Conservation (phyloP, 164 flowering plant genomes). For the Chimonanthus salicifolius region DNA sequence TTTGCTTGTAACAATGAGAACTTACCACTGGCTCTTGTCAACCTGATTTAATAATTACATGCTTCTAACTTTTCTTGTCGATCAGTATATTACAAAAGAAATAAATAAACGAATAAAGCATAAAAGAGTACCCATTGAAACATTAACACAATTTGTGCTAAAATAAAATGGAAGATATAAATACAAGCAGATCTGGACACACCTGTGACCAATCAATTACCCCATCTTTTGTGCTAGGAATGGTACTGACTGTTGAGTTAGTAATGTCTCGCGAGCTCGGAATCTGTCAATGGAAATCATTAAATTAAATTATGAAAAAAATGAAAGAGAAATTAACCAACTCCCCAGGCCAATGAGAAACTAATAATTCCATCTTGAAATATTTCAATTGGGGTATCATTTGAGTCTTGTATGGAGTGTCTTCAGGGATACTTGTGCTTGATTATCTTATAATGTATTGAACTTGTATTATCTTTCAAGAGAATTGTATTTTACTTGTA, state of each 20-base stretch:
- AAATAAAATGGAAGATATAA: not conserved
- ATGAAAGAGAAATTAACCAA: not conserved
- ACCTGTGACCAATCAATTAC: constrained; percentile 91
- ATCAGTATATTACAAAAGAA: not conserved
- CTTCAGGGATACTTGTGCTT: too few species aligned
- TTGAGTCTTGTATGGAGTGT: not conserved
- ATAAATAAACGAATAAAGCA: too few species aligned
- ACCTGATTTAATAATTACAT: too few species aligned
- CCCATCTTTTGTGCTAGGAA: constrained; percentile 71
- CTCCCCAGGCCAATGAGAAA: not conserved
- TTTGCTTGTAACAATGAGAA: too few species aligned
- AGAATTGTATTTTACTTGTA: too few species aligned
- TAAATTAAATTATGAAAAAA: not conserved
- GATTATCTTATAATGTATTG: too few species aligned
- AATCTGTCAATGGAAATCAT: constrained; percentile 34
- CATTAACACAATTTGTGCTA: not conserved
- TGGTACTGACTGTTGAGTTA: constrained; percentile 42
- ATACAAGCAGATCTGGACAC: constrained; percentile 8
- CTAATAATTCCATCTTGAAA: not conserved
- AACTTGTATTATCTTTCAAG: too few species aligned
- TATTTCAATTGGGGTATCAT: not conserved
- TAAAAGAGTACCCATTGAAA: not conserved
- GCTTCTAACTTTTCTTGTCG: too few species aligned
- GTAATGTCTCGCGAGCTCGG: constrained; percentile 55
- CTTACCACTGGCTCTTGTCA: too few species aligned